phyloP scores from a whole-genome alignment of 768 basidiomycete genomes.

The Russula griseocarnosa region DNA sequence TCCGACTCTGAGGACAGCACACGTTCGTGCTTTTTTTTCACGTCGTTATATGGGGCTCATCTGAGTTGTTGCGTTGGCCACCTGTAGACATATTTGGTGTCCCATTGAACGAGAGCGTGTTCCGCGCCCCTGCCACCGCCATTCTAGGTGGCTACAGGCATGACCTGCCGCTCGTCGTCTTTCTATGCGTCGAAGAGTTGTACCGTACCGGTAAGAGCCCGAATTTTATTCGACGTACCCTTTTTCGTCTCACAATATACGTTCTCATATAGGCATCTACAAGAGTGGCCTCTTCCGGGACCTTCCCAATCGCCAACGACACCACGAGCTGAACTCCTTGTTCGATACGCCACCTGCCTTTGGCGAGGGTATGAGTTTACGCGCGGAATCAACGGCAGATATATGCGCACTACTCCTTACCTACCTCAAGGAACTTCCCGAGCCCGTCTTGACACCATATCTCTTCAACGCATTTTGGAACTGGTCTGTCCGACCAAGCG shows the following conservation, averaged over 20 bases:
- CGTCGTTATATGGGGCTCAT: background rate
- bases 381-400: slow-evolving; percentile 37
- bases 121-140: slow-evolving; percentile 36
- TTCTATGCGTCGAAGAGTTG: slow-evolving; percentile 45
- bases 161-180: slow-evolving; percentile 39
- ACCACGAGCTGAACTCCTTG: slow-evolving; percentile 38
- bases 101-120: slow-evolving; percentile 36
- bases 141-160: slow-evolving; percentile 39
- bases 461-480: slow-evolving; percentile 44
- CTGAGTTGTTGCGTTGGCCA: background rate
- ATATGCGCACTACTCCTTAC: slow-evolving; percentile 46
- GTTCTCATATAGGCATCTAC: slow-evolving; percentile 38
- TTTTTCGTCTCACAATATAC: background rate
- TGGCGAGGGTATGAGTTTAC: slow-evolving; percentile 30
- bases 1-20: slow-evolving; percentile 5
- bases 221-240: background rate
- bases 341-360: slow-evolving; percentile 37
- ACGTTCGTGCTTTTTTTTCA: slow-evolving; percentile 1
- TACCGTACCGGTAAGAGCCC: slow-evolving; percentile 40
- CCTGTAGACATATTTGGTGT: slow-evolving; percentile 39
- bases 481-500: slow-evolving; percentile 44
- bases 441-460: slow-evolving; percentile 42
- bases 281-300: slow-evolving; percentile 43
- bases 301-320: slow-evolving; percentile 40
- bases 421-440: slow-evolving; percentile 47